Evolutionary conservation across 1,139 yeast genomes (phyloP), one percentile per base, ranked within the genome.

Genomic region (Protomyces inouyei): DNA sequence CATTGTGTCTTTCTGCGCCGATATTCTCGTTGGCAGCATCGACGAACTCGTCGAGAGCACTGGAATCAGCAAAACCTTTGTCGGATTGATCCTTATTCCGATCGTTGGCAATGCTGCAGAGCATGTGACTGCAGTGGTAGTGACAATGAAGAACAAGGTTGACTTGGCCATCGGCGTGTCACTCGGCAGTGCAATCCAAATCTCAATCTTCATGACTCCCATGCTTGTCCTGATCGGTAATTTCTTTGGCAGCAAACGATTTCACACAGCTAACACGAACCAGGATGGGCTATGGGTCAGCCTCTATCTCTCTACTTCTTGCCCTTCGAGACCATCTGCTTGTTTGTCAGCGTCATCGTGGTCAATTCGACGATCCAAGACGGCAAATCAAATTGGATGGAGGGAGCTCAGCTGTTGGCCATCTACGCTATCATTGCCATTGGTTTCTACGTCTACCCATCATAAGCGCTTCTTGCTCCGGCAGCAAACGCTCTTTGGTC

Each of bases 51-150:
- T 93, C 51, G 88, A 80, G 68, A 78, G 84, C 52, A 84, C 96
- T 2, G 97, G 97, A 2, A 80, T 93, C 69, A 87, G 96, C 61
- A 92, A 92, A 80, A 92, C 98, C 0, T 93, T 95, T 73, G 90
- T 93, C 71, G 98, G 98, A 75, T 80, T 93, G 70, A 87, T 93
- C 71, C 85, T 93, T 60, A 86, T 93, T 68, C 99, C 99, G 57
- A 92, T 95, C 69, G 98, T 93, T 38, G 98, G 98, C 66, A 93
- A 93, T 72, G 98, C 98, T 1, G 98, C 98, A 12, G 98, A 93
- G 76, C 99, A 93, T 75, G 98, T 89, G 60, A 93, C 98, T 16
- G 97, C 98, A 1, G 88, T 95, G 55, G 83, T 90, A 68, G 98
- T 93, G 59, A 97, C 98, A 37, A 84, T 87, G 83, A 91, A 91